These are phyloP conservation scores for Fraxinus latifolia DNA, from an alignment of 305 asterid species.

Conservation along the genomic window DNA sequence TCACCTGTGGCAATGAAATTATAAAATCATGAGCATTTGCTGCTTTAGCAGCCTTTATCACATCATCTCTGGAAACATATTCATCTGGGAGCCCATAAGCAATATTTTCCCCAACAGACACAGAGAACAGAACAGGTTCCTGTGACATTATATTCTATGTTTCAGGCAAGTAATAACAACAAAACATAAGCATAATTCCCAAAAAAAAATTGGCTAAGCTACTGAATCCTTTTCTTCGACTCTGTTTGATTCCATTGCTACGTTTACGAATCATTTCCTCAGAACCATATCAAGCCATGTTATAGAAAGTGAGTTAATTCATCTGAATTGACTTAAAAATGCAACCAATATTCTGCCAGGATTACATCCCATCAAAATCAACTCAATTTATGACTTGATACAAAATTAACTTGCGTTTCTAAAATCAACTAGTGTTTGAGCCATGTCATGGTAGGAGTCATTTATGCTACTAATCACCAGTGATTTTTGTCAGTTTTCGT, in stretches of 20 bases:
- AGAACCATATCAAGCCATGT: not conserved
- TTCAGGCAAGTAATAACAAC: conserved; percentile 8
- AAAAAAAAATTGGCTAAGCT: not conserved
- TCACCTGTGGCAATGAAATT: conserved; percentile 85
- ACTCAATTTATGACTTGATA: not conserved
- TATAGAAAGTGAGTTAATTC: not conserved
- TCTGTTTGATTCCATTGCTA: not conserved
- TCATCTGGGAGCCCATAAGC: conserved; percentile 97
- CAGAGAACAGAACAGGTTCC: conserved; percentile 95
- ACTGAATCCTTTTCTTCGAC: not conserved
- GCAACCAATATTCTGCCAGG: not conserved
- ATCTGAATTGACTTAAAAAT: not conserved
- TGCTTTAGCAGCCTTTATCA: conserved; percentile 93
- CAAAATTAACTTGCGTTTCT: not conserved
- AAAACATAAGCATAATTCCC: not conserved
- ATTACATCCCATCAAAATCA: not conserved
- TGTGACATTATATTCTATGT: conserved; percentile 25
- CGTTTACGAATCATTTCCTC: not conserved
- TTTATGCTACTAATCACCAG: not conserved
- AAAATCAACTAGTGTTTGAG: not conserved
- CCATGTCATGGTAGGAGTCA: not conserved
- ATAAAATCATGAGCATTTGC: conserved; percentile 97
- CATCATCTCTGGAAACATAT: conserved; percentile 73
- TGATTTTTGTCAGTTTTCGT: not conserved
- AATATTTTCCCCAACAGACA: conserved; percentile 90